These are phyloP conservation scores for Panaeolus cyanescens DNA, from an alignment of 768 basidiomycete species.

Conservation along the genomic window DNA sequence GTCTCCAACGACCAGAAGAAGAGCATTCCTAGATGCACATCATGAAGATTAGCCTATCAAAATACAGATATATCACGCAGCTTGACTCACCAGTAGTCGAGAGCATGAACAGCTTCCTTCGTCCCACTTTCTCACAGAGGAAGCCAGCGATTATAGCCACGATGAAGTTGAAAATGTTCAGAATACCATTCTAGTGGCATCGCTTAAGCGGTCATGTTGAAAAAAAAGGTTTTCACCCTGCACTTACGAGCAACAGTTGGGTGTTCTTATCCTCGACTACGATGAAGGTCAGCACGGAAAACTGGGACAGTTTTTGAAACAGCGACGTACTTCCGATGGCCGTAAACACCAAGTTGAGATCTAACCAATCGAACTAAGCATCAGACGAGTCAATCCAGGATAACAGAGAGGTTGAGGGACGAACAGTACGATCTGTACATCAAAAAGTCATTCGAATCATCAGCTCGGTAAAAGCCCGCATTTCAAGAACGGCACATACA, in stretches of 20 bases:
- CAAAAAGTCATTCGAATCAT: too few species aligned
- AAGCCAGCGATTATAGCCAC: slow-evolving; percentile 33
- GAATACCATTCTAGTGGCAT: slow-evolving; percentile 66
- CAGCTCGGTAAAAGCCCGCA: too few species aligned
- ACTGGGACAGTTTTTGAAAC: neutral
- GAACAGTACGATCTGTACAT: neutral
- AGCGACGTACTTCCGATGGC: slow-evolving; percentile 48
- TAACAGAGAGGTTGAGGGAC: too few species aligned
- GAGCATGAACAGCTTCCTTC: slow-evolving; percentile 67
- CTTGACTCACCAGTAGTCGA: slow-evolving; percentile 39
- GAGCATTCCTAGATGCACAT: slow-evolving; percentile 53
- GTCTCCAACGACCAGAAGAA: slow-evolving; percentile 72
- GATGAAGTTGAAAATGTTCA: slow-evolving; percentile 78
- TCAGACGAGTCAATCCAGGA: too few species aligned
- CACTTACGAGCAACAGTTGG: slow-evolving; percentile 63
- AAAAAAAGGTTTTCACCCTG: neutral
- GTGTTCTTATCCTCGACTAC: slow-evolving; percentile 51
- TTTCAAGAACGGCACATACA: slow-evolving; percentile 30
- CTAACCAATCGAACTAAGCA: neutral
- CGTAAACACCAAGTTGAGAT: slow-evolving; percentile 73
- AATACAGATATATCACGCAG: too few species aligned
- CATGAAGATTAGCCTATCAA: too few species aligned
- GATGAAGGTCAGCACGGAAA: neutral
- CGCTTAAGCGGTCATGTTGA: neutral
- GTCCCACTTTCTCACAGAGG: slow-evolving; percentile 63